phyloP scores from a whole-genome alignment of 2,329 filamentous ascomycete species.

The Venturia pyrina region DNA sequence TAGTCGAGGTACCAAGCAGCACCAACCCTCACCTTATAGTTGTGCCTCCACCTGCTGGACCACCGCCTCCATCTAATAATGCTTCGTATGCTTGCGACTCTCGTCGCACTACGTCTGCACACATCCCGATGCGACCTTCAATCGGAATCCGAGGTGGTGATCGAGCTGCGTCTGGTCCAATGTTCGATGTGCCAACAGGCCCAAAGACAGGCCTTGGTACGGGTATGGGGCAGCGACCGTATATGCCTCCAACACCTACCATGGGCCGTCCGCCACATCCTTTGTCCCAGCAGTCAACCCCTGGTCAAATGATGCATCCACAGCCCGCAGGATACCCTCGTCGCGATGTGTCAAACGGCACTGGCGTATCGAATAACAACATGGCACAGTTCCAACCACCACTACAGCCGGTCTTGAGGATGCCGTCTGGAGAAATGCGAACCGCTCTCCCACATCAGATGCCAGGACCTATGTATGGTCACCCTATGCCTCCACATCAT shows the following conservation, averaged over 20 bases:
- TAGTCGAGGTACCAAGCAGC: not conserved
- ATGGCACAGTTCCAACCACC: not conserved
- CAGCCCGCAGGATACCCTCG: not conserved
- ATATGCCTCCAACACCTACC: not conserved
- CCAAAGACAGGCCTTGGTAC: not conserved
- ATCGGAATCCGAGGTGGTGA: not conserved
- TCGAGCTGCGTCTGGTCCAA: not conserved
- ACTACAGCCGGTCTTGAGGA: not conserved
- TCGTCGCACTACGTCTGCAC: not conserved
- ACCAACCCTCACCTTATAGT: not conserved
- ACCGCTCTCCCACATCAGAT: not conserved
- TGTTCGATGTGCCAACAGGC: not conserved
- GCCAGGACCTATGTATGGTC: not conserved
- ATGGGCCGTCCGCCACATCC: not conserved
- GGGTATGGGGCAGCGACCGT: not conserved
- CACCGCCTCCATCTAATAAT: not conserved
- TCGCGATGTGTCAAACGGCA: not conserved
- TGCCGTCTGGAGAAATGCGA: not conserved
- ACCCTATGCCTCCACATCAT: not conserved
- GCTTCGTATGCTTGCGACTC: not conserved
- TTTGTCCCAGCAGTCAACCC: not conserved
- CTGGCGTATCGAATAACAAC: not conserved
- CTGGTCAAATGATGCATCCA: not conserved
- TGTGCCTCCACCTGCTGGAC: not conserved
- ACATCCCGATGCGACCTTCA: not conserved